Evolutionary conservation across 2,329 filamentous ascomycete species (phyloP), one percentile per base, ranked within the genome.

Genomic region (Claviceps africana): DNA sequence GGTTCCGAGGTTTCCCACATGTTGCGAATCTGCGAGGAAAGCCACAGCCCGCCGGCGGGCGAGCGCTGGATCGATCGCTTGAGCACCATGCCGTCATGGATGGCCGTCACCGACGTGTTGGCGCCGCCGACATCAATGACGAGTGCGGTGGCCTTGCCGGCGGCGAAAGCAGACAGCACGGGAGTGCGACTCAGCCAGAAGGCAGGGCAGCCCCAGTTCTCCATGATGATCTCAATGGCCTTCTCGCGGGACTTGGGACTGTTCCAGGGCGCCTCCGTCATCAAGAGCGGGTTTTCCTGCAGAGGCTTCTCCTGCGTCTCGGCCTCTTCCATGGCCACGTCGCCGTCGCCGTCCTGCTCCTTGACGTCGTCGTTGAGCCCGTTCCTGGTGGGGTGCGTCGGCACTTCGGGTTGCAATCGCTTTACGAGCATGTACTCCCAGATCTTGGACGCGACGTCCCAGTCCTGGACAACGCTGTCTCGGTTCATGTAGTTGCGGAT

Each of bases 231-330:
- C 72, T 98, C 93, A 62, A 96, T 91, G 42, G 85, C 84, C 78
- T 93, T 95, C 72, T 98, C 93, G 55, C 94, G 79, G 55, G 86
- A 81, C 72, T 96, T 96, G 44, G 79, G 70, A 28, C 82, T 78
- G 69, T 95, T 97, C 90, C 91, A 97, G 11, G 88, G 86, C 15
- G 90, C 86, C 70, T 98, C 93, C 1, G 88, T 95, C 79, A 98
- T 85, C 54, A 98, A 75, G 55, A 98, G 72, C 8, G 93, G 94
- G 67, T 87, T 93, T 67, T 97, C 93, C 48, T 85, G 81, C 56
- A 98, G 75, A 8, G 87, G 81, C 69, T 89, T 93, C 67, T 94
- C 88, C 60, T 83, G 63, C 42, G 63, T 56, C 56, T 72, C 69
- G 13, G 61, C 66, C 21, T 69, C 67, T 70, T 77, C 77, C 77